phyloP scores from a whole-genome alignment of 495 filamentous ascomycete genomes.

The Penicillium tannophilum region DNA sequence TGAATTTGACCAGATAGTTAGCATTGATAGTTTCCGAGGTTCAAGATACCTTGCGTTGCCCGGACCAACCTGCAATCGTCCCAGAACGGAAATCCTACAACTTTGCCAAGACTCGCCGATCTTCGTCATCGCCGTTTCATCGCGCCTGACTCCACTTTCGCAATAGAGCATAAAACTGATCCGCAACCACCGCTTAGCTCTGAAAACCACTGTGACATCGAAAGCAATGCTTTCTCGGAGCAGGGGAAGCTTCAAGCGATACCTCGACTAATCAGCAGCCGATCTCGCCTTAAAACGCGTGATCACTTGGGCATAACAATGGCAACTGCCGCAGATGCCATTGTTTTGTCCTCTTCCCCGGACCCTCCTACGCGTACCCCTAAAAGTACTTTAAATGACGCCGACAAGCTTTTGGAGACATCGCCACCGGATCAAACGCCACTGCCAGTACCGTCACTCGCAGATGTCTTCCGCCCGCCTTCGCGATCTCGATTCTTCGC shows the following conservation, averaged over 20 bases:
- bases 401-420: conserved; percentile 14
- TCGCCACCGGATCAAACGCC: conserved; percentile 32
- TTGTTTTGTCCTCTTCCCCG: conserved; percentile 48
- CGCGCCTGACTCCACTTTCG: neutral
- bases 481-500: conserved; percentile 36
- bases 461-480: conserved; percentile 33
- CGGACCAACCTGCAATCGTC: conserved; percentile 30
- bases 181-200: neutral
- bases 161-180: neutral
- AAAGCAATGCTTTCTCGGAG: neutral
- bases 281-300: neutral
- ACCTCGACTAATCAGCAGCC: neutral
- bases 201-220: neutral
- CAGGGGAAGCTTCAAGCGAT: neutral
- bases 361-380: conserved; percentile 26
- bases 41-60: conserved; percentile 39
- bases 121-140: conserved; percentile 15
- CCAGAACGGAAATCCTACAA: conserved; percentile 38
- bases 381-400: conserved; percentile 11
- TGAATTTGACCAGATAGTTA: no score
- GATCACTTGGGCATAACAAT: conserved; percentile 27
- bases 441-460: conserved; percentile 36
- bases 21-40: neutral
- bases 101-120: conserved; percentile 36
- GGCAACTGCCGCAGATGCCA: conserved; percentile 33